Conservation (phyloP, 1,284 basidiomycete species). For the Singerocomus rubriflavus region DNA sequence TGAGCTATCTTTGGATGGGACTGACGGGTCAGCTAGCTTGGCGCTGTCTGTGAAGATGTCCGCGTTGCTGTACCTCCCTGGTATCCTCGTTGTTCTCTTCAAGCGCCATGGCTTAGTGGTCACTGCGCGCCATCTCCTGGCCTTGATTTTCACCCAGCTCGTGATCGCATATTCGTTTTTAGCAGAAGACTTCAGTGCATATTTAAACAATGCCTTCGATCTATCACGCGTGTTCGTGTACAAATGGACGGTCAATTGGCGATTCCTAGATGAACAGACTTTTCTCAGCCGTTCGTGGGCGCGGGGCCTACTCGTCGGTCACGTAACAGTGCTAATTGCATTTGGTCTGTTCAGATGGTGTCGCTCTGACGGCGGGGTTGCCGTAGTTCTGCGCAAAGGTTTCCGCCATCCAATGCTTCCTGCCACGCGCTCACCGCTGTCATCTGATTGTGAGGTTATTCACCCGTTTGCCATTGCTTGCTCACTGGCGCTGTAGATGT, state of each 20-base stretch:
- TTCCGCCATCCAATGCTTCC: constrained; percentile 49
- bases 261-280: constrained; percentile 71
- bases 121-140: constrained; percentile 52
- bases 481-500: constrained; percentile 54
- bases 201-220: constrained; percentile 82
- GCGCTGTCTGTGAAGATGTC: constrained; percentile 98
- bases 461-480: constrained; percentile 1
- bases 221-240: constrained; percentile 88
- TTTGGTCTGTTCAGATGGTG: constrained; percentile 81
- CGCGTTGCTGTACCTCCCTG: constrained; percentile 88
- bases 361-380: constrained; percentile 60
- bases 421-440: constrained; percentile 45
- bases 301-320: constrained; percentile 60
- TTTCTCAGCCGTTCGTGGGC: constrained; percentile 75
- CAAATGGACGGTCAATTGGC: constrained; percentile 99
- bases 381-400: constrained; percentile 53
- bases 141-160: constrained; percentile 57
- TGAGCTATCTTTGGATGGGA: background rate
- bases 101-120: constrained; percentile 64
- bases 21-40: constrained; percentile 45
- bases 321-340: constrained; percentile 55
- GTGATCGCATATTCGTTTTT: constrained; percentile 76
- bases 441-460: constrained; percentile 55
- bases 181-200: constrained; percentile 55
- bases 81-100: constrained; percentile 77